A percentile compares a stretch with the other conserved stretches of the same genome.
Conservation (phyloP, 192 early-diverging fungal species). For the Backusella mclennaniae region DNA sequence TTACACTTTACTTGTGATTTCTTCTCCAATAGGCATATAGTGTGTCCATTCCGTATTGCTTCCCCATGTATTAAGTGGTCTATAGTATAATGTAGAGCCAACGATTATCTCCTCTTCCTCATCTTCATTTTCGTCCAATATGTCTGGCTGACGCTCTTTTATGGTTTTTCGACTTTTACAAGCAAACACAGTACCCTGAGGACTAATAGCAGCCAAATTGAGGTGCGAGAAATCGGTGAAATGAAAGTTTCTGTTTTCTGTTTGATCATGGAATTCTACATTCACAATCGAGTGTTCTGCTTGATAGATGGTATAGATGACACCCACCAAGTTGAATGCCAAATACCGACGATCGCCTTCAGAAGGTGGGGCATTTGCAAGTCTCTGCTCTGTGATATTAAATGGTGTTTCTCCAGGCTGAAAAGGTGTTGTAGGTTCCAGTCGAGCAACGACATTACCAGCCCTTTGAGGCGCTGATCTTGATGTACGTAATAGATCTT, state of each 20-base stretch:
- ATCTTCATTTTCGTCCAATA: background rate
- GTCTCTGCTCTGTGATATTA: slow-evolving; percentile 3
- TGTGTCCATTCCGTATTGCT: slow-evolving; percentile 77
- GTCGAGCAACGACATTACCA: background rate
- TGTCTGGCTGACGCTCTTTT: background rate
- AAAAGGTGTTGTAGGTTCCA: slow-evolving; percentile 40
- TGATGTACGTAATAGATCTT: background rate
- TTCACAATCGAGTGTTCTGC: slow-evolving; percentile 73
- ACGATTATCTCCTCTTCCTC: slow-evolving; percentile 10
- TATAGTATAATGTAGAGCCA: slow-evolving; percentile 68
- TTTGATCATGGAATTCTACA: slow-evolving; percentile 89
- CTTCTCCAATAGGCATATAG: slow-evolving; percentile 66
- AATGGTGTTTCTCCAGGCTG: slow-evolving; percentile 83
- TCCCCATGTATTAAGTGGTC: slow-evolving; percentile 69
- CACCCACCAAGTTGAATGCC: slow-evolving; percentile 87
- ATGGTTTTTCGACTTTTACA: slow-evolving; percentile 31
- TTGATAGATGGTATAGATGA: slow-evolving; percentile 71
- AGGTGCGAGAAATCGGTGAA: slow-evolving; percentile 81
- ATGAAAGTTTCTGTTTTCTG: slow-evolving; percentile 70
- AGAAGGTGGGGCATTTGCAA: background rate
- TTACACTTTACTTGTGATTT: slow-evolving; percentile 40
- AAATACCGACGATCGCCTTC: slow-evolving; percentile 56
- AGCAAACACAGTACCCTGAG: slow-evolving; percentile 75
- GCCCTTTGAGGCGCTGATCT: background rate
- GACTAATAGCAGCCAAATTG: slow-evolving; percentile 73